phyloP scores from a whole-genome alignment of 495 filamentous ascomycete genomes.

The Corynascus novoguineensis region DNA sequence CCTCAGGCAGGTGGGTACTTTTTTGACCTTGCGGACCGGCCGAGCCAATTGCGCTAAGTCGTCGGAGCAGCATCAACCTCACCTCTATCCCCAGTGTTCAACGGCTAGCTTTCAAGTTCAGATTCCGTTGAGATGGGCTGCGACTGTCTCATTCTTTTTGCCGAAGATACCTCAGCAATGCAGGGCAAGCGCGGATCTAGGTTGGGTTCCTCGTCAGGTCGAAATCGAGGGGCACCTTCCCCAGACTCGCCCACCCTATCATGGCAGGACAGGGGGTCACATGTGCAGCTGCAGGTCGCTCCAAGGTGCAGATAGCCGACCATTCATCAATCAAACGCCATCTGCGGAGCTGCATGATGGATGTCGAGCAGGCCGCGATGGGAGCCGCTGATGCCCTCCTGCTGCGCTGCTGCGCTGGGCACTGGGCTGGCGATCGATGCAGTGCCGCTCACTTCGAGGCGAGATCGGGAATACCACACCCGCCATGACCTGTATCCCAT shows the following conservation, averaged over 20 bases:
- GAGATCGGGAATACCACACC: too few species aligned
- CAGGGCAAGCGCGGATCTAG: neutral
- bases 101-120: too few species aligned
- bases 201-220: slow-evolving; percentile 9
- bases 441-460: too few species aligned
- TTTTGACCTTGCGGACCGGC: neutral
- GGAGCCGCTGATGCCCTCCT: slow-evolving; percentile 16
- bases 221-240: slow-evolving; percentile 20
- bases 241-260: slow-evolving; percentile 29
- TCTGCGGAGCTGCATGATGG: slow-evolving; percentile 21
- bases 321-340: slow-evolving; percentile 26
- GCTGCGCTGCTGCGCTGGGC: neutral
- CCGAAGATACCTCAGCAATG: neutral
- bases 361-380: slow-evolving; percentile 11
- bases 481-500: too few species aligned
- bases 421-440: too few species aligned
- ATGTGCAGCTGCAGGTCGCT: slow-evolving; percentile 34
- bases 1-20: slow-evolving; percentile 19
- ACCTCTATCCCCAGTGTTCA: slow-evolving; percentile 12
- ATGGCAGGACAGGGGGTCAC: slow-evolving; percentile 28
- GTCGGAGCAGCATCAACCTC: slow-evolving; percentile 16
- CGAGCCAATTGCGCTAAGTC: slow-evolving; percentile 24
- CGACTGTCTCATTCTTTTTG: neutral
- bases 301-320: slow-evolving; percentile 25
- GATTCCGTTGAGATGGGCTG: neutral